These are phyloP conservation scores for Fonsecaea pugnacius DNA, from an alignment of 2,329 filamentous ascomycete genomes.

Conservation along the genomic window DNA sequence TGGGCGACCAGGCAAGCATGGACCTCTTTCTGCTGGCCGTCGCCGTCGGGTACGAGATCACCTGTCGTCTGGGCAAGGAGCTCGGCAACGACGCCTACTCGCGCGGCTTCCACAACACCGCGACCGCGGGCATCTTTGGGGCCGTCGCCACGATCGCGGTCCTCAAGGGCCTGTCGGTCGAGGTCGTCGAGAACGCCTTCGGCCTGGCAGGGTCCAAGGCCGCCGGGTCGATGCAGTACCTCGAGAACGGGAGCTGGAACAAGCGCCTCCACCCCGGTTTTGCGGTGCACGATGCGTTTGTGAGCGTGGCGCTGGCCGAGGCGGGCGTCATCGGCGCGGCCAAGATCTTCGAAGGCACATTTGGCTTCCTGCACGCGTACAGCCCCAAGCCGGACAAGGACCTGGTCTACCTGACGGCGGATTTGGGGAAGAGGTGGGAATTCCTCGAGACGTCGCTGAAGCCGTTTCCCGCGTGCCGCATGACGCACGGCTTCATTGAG, in stretches of 20 bases:
- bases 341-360: conserved; percentile 34
- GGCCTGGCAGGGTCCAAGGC: conserved; percentile 46
- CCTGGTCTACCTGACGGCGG: conserved; percentile 22
- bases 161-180: conserved; percentile 38
- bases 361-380: conserved; percentile 36
- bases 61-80: conserved; percentile 42
- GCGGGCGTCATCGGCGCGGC: conserved; percentile 40
- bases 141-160: conserved; percentile 42
- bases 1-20: conserved; percentile 30
- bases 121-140: conserved; percentile 46
- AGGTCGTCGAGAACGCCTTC: conserved; percentile 42
- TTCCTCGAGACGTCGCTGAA: conserved; percentile 35
- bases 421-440: conserved; percentile 32
- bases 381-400: conserved; percentile 30
- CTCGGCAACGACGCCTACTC: conserved; percentile 43
- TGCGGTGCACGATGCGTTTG: conserved; percentile 46
- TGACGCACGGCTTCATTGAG: conserved; percentile 37
- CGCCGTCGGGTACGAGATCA: conserved; percentile 43
- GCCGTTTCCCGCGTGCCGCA: conserved; percentile 35
- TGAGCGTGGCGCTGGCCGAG: conserved; percentile 44
- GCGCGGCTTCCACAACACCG: conserved; percentile 47
- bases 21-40: conserved; percentile 42
- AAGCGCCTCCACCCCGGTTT: conserved; percentile 48
- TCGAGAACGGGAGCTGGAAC: conserved; percentile 47
- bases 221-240: conserved; percentile 47